These are phyloP conservation scores for Colletotrichum aenigma DNA, from an alignment of 2,329 filamentous ascomycete species.

Conservation along the genomic window DNA sequence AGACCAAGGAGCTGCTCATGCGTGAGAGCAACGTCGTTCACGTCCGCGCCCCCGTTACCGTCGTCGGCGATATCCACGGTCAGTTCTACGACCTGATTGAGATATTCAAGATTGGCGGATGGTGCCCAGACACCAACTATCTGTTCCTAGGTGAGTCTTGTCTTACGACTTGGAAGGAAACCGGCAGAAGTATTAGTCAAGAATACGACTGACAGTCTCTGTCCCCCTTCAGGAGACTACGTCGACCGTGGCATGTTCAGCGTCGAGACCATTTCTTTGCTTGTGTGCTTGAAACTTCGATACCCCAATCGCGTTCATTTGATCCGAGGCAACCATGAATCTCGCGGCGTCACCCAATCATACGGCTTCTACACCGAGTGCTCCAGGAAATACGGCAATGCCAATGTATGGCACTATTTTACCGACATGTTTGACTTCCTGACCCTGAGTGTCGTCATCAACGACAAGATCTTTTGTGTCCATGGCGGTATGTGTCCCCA, in stretches of 20 bases:
- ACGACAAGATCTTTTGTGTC: constrained; percentile 98
- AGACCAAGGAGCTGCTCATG: constrained; percentile 98
- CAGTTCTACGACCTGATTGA: constrained; percentile 99
- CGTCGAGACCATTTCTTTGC: constrained; percentile 96
- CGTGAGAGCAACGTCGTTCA: constrained; percentile 99
- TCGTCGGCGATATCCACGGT: constrained; percentile 97
- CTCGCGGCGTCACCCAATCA: constrained; percentile 94
- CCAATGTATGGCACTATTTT: constrained; percentile 99
- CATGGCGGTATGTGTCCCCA: constrained; percentile 70
- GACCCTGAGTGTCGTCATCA: constrained; percentile 95
- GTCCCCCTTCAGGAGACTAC: constrained; percentile 74
- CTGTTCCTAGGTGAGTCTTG: constrained; percentile 79
- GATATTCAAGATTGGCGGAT: constrained; percentile 98
- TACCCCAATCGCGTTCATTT: constrained; percentile 95
- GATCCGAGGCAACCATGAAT: constrained; percentile 98
- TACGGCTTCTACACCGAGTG: constrained; percentile 99
- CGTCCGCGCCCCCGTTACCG: constrained; percentile 92
- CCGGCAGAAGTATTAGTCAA: background rate
- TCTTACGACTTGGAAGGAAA: background rate
- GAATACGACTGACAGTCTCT: background rate
- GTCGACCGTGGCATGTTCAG: constrained; percentile 98
- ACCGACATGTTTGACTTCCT: constrained; percentile 99
- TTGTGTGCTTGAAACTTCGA: constrained; percentile 95
- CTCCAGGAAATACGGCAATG: constrained; percentile 96
- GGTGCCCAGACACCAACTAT: constrained; percentile 97